These are phyloP conservation scores for Kregervanrija delftensis DNA, from an alignment of 805 yeast genomes.

Conservation along the genomic window DNA sequence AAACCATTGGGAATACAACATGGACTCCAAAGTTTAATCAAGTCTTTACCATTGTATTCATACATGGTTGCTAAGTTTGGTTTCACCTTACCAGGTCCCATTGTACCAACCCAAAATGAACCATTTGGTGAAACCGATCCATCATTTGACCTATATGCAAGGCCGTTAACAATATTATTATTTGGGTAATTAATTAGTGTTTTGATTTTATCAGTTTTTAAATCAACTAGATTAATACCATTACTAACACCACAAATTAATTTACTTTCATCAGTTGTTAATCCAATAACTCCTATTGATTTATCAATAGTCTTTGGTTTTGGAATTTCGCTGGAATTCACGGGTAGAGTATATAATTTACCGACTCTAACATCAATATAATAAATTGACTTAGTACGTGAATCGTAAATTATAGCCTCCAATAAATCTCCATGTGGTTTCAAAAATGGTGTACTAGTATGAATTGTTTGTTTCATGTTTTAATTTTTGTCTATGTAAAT, in stretches of 20 bases:
- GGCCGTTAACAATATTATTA: constrained; percentile 22
- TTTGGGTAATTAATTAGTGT: constrained; percentile 34
- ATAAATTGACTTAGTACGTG: constrained; percentile 43
- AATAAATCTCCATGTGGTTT: constrained; percentile 38
- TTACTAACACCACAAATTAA: constrained; percentile 55
- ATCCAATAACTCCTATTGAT: constrained; percentile 65
- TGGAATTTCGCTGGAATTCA: constrained; percentile 23
- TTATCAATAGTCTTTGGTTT: constrained; percentile 29
- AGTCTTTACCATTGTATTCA: constrained; percentile 29
- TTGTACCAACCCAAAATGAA: constrained; percentile 73
- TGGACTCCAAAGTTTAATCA: constrained; percentile 29
- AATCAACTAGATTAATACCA: constrained; percentile 56
- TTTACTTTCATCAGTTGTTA: constrained; percentile 48
- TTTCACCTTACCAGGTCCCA: constrained; percentile 33
- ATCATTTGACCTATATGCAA: constrained; percentile 63
- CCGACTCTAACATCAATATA: constrained; percentile 43
- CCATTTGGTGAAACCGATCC: constrained; percentile 78
- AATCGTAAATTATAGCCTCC: constrained; percentile 66
- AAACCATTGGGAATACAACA: constrained; percentile 70
- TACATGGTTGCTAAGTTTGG: constrained; percentile 47
- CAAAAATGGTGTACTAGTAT: constrained; percentile 15
- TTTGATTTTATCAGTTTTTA: constrained; percentile 32
- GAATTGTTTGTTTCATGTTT: too few species aligned
- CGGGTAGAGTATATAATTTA: constrained; percentile 24
- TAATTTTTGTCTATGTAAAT: too few species aligned